Conservation (phyloP, 2,329 filamentous ascomycete species). For the Akanthomyces lecanii region DNA sequence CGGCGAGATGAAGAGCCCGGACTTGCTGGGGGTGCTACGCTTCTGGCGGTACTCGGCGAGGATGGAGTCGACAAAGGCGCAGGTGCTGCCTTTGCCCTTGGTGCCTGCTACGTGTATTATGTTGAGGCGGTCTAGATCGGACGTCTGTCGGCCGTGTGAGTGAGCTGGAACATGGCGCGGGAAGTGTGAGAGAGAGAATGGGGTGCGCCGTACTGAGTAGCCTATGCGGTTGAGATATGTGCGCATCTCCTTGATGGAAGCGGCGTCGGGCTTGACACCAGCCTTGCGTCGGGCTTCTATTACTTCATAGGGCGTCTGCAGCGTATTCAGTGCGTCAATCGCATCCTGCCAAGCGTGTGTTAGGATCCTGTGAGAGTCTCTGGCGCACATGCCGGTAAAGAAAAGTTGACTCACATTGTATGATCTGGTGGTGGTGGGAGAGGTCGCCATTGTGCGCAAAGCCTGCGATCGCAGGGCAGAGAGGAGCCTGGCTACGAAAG, state of each 20-base stretch:
- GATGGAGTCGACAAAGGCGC: constrained; percentile 62
- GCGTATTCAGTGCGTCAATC: constrained; percentile 77
- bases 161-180: not conserved
- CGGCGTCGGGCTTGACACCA: constrained; percentile 64
- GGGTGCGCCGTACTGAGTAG: constrained; percentile 51
- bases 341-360: constrained; percentile 59
- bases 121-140: constrained; percentile 57
- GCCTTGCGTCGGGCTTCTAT: constrained; percentile 75
- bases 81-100: constrained; percentile 74
- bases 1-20: constrained; percentile 65
- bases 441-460: constrained; percentile 10
- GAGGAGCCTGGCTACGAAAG: constrained; percentile 22
- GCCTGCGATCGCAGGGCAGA: not conserved
- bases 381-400: not conserved
- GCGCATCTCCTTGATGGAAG: constrained; percentile 72
- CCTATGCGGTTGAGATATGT: constrained; percentile 74
- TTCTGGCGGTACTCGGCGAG: constrained; percentile 47
- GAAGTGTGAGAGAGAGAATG: not conserved
- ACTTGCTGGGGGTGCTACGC: constrained; percentile 36
- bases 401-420: constrained; percentile 30
- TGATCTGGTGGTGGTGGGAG: constrained; percentile 29
- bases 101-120: constrained; percentile 69
- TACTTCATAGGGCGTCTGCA: constrained; percentile 82
- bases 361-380: no score
- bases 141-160: constrained; percentile 24